Evolutionary conservation across 2,329 filamentous ascomycete species (phyloP).

Genomic region (Fonsecaea nubica): DNA sequence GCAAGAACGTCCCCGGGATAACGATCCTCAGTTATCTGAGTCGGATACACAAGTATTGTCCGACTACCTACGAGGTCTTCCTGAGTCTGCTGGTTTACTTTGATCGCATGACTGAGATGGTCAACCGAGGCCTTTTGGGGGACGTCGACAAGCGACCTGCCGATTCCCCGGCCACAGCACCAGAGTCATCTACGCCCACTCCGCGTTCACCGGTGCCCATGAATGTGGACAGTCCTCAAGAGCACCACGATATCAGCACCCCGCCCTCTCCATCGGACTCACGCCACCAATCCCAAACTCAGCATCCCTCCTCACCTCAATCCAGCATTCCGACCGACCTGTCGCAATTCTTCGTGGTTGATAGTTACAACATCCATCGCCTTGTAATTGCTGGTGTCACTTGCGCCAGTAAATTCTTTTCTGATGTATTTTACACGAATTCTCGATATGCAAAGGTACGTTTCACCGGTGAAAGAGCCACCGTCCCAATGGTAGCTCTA

Average conservation of each 20-base stretch:
- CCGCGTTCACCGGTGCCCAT: conserved; percentile 31
- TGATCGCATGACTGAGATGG: conserved; percentile 96
- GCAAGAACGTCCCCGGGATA: conserved; percentile 96
- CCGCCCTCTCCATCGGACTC: conserved; percentile 11
- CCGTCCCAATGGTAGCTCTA: conserved; percentile 7
- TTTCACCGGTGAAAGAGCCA: neutral
- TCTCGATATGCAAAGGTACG: conserved; percentile 96
- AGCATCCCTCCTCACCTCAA: conserved; percentile 15
- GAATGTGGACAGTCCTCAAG: conserved; percentile 35
- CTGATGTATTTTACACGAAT: conserved; percentile 98
- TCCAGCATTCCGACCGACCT: conserved; percentile 25
- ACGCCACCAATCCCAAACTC: conserved; percentile 1
- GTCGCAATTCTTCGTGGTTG: conserved; percentile 86
- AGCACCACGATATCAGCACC: conserved; percentile 32
- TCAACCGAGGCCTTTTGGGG: conserved; percentile 80
- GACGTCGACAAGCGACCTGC: conserved; percentile 52
- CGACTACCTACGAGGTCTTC: conserved; percentile 97
- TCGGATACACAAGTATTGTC: conserved; percentile 98
- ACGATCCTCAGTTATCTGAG: conserved; percentile 95
- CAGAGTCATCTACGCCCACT: conserved; percentile 34
- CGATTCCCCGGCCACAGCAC: conserved; percentile 34
- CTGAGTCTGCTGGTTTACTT: conserved; percentile 95
- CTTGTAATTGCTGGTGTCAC: conserved; percentile 96
- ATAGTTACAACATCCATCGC: conserved; percentile 98
- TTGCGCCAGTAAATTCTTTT: conserved; percentile 99